A percentile compares a stretch with the other conserved stretches of the same genome.
Conservation (phyloP, 805 yeast species). For the Candida tibetensis region DNA sequence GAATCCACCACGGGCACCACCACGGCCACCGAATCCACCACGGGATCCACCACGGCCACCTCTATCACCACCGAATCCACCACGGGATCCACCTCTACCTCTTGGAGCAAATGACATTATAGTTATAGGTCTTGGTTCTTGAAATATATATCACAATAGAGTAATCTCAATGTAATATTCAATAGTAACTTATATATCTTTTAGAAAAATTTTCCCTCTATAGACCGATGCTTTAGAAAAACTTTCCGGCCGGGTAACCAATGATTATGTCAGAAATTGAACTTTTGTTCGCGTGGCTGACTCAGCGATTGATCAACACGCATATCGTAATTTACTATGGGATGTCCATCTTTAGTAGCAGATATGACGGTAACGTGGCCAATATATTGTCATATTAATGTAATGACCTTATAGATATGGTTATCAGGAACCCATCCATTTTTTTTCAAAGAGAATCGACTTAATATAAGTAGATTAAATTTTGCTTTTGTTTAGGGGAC, state of each 20-base stretch:
- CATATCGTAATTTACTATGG: not conserved
- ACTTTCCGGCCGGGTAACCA: conserved; percentile 12
- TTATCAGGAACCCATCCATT: too few species aligned
- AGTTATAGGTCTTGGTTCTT: conserved; percentile 3
- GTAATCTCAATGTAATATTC: not conserved
- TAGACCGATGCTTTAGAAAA: conserved; percentile 1
- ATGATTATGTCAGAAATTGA: not conserved
- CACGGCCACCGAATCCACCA: conserved; percentile 57
- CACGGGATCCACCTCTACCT: conserved; percentile 50
- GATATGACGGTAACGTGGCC: too few species aligned
- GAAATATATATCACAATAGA: not conserved
- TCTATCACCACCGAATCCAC: conserved; percentile 39
- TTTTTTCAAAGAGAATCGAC: too few species aligned
- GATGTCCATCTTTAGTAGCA: too few species aligned
- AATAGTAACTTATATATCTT: not conserved
- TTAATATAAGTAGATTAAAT: too few species aligned
- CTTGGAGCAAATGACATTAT: conserved; percentile 78
- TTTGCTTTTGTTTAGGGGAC: too few species aligned
- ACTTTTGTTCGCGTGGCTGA: not conserved
- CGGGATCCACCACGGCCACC: conserved; percentile 15
- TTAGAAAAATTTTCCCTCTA: conserved; percentile 11
- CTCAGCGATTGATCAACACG: not conserved
- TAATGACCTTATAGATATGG: too few species aligned
- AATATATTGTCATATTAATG: too few species aligned
- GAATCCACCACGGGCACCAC: conserved; percentile 31